Percentiles rank a stretch among this genome's conserved stretches.
Conservation (phyloP, 768 basidiomycete species). For the Mycena leptocephala region DNA sequence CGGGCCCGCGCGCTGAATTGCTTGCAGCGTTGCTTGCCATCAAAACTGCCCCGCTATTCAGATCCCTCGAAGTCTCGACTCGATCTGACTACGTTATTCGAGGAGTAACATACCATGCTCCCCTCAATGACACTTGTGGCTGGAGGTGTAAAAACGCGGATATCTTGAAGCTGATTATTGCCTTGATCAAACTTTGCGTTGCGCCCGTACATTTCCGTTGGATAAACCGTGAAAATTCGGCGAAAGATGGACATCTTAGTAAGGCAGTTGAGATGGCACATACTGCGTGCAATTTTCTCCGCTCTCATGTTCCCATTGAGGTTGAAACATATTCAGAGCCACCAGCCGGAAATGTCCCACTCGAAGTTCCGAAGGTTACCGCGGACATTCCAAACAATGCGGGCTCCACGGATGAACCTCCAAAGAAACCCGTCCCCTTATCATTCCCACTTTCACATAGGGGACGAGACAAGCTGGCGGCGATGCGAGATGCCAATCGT, state of each 20-base stretch:
- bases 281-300: neutral
- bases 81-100: neutral
- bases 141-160: conserved; percentile 4
- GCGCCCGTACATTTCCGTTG: neutral
- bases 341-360: no score
- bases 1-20: no score
- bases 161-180: no score
- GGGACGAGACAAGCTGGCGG: neutral
- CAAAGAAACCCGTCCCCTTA: neutral
- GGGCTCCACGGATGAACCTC: neutral
- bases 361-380: neutral
- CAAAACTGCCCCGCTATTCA: neutral
- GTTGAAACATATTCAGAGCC: no score
- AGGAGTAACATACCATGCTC: neutral
- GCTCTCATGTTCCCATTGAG: no score
- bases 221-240: neutral
- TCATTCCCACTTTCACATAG: neutral
- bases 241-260: neutral
- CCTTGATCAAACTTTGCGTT: no score
- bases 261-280: neutral
- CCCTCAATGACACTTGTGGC: neutral
- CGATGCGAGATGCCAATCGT: neutral
- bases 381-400: neutral
- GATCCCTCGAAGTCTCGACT: neutral
- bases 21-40: no score